phyloP scores from a whole-genome alignment of 2,329 filamentous ascomycete genomes.

The Paracamarosporium sp. region DNA sequence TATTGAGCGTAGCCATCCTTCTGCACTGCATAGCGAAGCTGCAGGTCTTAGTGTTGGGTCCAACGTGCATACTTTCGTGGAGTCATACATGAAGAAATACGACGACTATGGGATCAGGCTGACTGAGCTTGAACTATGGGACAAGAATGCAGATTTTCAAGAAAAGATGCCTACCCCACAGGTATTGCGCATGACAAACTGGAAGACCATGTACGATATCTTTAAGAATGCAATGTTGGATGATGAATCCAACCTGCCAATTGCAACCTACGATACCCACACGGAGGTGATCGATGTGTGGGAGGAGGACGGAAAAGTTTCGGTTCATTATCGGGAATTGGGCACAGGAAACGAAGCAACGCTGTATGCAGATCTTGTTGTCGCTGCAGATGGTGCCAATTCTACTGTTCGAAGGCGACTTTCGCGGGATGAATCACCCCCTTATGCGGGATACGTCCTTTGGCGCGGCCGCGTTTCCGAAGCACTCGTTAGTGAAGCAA shows the following conservation, averaged over 20 bases:
- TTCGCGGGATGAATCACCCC: neutral
- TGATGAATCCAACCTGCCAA: neutral
- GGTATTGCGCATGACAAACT: constrained; percentile 7
- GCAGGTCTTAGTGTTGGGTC: constrained; percentile 6
- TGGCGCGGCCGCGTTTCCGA: constrained; percentile 15
- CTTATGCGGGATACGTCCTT: constrained; percentile 13
- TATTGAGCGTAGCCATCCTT: constrained; percentile 8
- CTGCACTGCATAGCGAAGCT: constrained; percentile 5
- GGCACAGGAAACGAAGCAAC: neutral
- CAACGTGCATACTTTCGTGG: constrained; percentile 5
- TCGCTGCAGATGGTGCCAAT: constrained; percentile 16
- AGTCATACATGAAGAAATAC: neutral
- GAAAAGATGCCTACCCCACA: neutral
- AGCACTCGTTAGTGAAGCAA: neutral
- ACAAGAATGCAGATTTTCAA: neutral
- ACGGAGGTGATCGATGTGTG: neutral
- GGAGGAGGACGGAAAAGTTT: neutral
- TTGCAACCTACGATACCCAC: neutral
- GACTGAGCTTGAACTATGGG: neutral
- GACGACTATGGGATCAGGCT: neutral
- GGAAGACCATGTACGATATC: constrained; percentile 8
- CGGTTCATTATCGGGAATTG: neutral
- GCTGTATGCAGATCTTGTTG: constrained; percentile 8
- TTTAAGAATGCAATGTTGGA: neutral
- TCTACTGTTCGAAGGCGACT: constrained; percentile 5